A percentile compares a stretch with the other conserved stretches of the same genome.
These are phyloP conservation scores for Hygrophorus russula DNA, from an alignment of 768 basidiomycete species.

Conservation along the genomic window DNA sequence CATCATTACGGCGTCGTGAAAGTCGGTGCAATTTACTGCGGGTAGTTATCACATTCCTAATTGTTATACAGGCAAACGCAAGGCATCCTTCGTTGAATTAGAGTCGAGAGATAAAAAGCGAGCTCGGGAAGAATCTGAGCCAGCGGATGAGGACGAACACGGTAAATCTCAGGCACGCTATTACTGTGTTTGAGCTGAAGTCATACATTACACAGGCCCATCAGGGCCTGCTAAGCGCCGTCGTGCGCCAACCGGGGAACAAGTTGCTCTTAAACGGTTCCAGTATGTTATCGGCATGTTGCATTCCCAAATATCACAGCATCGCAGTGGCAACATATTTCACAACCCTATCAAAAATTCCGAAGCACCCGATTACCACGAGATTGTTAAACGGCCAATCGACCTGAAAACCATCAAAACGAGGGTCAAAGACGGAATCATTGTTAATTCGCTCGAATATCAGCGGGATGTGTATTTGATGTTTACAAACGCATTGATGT, in stretches of 20 bases:
- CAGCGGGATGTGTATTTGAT: conserved; percentile 86
- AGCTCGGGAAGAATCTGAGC: conserved; percentile 56
- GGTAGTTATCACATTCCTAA: neutral
- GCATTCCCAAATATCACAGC: conserved; percentile 72
- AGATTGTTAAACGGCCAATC: conserved; percentile 91
- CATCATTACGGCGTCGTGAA: conserved; percentile 2
- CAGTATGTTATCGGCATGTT: conserved; percentile 75
- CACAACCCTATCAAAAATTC: conserved; percentile 80
- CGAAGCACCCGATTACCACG: conserved; percentile 86
- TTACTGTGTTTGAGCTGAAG: conserved; percentile 1
- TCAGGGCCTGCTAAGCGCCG: conserved; percentile 23
- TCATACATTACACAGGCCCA: neutral
- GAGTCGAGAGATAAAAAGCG: conserved; percentile 42
- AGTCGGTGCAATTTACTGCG: neutral
- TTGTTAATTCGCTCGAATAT: conserved; percentile 75
- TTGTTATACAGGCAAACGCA: conserved; percentile 48
- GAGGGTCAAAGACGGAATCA: conserved; percentile 75
- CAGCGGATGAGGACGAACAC: conserved; percentile 54
- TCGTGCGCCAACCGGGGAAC: conserved; percentile 29
- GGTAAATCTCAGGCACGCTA: conserved; percentile 19
- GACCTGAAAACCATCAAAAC: conserved; percentile 88
- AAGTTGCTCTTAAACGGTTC: conserved; percentile 57
- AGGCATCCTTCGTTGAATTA: conserved; percentile 43
- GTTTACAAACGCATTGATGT: conserved; percentile 98
- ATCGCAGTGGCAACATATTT: conserved; percentile 84